Conservation (phyloP, 1,284 basidiomycete species). For the Trichosporon inkin region DNA sequence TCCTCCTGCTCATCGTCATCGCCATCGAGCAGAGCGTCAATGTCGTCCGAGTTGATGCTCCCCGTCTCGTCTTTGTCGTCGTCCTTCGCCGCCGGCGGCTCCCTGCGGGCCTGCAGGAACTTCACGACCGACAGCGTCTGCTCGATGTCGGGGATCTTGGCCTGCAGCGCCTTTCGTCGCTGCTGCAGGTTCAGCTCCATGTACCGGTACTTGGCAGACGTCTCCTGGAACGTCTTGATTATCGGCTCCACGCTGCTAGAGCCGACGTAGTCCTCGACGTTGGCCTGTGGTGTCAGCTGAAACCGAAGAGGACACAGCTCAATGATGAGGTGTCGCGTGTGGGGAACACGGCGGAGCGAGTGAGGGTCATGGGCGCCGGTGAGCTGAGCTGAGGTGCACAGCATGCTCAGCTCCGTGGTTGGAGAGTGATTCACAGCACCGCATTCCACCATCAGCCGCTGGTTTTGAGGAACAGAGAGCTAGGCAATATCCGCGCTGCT, state of each 20-base stretch:
- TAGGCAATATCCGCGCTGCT: too few species aligned
- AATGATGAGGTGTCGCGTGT: not conserved
- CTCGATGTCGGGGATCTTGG: constrained; percentile 94
- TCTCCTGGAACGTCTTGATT: constrained; percentile 83
- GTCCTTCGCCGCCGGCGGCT: constrained; percentile 44
- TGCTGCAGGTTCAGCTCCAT: constrained; percentile 88
- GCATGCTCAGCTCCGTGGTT: too few species aligned
- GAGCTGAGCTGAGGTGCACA: too few species aligned
- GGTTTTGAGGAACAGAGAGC: too few species aligned
- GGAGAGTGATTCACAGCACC: too few species aligned
- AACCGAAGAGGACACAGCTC: not conserved
- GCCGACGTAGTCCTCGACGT: constrained; percentile 83
- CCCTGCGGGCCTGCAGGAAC: constrained; percentile 69
- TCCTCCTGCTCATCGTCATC: constrained; percentile 51
- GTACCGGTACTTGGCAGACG: constrained; percentile 96
- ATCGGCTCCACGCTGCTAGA: constrained; percentile 74
- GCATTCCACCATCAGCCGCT: too few species aligned
- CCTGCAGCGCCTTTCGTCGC: constrained; percentile 72
- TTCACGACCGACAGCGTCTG: constrained; percentile 90
- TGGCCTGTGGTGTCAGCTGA: constrained; percentile 54
- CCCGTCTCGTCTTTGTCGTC: constrained; percentile 32
- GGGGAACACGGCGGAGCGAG: not conserved
- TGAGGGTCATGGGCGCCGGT: too few species aligned
- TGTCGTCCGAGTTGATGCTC: constrained; percentile 51
- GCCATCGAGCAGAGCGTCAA: constrained; percentile 51